phyloP scores from a whole-genome alignment of 345 rosid genomes.

The Populus euphratica region DNA sequence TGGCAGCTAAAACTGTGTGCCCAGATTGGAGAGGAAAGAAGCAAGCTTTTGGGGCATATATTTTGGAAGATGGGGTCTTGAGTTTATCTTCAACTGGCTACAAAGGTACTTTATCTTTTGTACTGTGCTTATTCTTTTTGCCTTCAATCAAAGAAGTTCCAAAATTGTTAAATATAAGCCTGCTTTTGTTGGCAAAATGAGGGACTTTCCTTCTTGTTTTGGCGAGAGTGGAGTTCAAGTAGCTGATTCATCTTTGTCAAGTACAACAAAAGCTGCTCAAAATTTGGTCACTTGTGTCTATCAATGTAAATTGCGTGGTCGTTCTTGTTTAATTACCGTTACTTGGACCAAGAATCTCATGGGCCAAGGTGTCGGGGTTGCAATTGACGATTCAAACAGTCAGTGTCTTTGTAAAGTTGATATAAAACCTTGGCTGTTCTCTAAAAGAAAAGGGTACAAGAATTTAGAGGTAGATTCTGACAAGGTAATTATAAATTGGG shows the following conservation, averaged over 20 bases:
- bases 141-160: background rate
- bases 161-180: background rate
- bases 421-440: constrained; percentile 85
- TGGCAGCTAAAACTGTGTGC: constrained; percentile 6
- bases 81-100: constrained; percentile 17
- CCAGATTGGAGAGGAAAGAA: constrained; percentile 23
- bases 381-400: constrained; percentile 60
- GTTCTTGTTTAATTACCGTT: constrained; percentile 61
- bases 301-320: constrained; percentile 56
- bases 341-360: constrained; percentile 82
- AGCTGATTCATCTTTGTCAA: constrained; percentile 75
- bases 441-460: constrained; percentile 74
- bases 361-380: constrained; percentile 76
- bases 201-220: constrained; percentile 95
- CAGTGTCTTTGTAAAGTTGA: constrained; percentile 75
- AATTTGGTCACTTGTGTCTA: constrained; percentile 75
- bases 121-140: background rate
- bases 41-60: constrained; percentile 22
- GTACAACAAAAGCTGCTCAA: constrained; percentile 55
- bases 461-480: constrained; percentile 50
- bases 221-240: constrained; percentile 95
- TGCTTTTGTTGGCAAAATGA: constrained; percentile 36
- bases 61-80: constrained; percentile 33
- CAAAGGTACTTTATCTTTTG: constrained; percentile 26
- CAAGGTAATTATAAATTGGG: constrained; percentile 63